These are phyloP conservation scores for Mycena galericulata DNA, from an alignment of 768 basidiomycete species.

Conservation along the genomic window DNA sequence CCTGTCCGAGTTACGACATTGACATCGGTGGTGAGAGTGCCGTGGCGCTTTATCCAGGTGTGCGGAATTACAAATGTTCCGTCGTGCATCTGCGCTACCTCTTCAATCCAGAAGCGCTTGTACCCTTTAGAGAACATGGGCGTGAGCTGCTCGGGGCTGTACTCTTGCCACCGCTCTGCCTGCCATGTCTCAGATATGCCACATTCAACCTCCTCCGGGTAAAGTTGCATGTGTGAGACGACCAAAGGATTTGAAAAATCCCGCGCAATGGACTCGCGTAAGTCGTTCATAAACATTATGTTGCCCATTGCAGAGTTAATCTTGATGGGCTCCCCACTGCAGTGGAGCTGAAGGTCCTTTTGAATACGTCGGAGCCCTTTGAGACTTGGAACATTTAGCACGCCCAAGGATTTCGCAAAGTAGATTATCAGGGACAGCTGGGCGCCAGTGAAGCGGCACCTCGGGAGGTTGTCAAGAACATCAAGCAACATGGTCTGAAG, in stretches of 20 bases:
- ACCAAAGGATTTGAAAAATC: conserved; percentile 33
- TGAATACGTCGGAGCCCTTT: conserved; percentile 18
- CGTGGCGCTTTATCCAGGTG: neutral
- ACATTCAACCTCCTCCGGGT: conserved; percentile 26
- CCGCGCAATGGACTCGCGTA: conserved; percentile 28
- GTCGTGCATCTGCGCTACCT: conserved; percentile 10
- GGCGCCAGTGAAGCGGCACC: conserved; percentile 27
- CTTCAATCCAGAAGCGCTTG: conserved; percentile 31
- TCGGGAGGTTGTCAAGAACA: conserved; percentile 33
- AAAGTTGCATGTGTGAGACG: conserved; percentile 26
- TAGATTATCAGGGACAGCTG: conserved; percentile 28
- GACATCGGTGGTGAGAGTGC: neutral
- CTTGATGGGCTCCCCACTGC: neutral
- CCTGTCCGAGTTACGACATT: neutral
- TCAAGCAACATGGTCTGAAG: conserved; percentile 29
- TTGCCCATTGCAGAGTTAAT: conserved; percentile 13
- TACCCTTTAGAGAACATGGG: conserved; percentile 29
- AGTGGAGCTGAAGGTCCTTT: neutral
- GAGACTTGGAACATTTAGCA: conserved; percentile 20
- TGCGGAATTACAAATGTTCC: conserved; percentile 4
- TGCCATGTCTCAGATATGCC: conserved; percentile 33
- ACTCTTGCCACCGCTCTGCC: conserved; percentile 33
- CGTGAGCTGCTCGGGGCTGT: conserved; percentile 12
- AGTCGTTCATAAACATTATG: conserved; percentile 36
- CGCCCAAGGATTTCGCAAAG: conserved; percentile 14